Evolutionary conservation across 257 asterid species (phyloP).

Genomic region (Solanum chiquidenum): DNA sequence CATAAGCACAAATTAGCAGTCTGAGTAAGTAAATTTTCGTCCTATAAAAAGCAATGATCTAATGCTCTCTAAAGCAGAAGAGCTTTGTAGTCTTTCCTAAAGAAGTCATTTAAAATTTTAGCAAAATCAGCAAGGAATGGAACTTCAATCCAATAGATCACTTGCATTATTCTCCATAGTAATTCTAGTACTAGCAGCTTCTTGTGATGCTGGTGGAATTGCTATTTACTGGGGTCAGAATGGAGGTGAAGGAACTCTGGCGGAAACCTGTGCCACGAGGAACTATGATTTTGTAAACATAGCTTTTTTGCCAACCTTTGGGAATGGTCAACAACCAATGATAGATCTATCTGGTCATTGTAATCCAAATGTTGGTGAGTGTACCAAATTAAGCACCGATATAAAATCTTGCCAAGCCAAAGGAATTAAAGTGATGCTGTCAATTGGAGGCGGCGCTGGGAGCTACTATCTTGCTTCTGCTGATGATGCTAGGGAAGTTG

Average conservation of each 20-base stretch:
- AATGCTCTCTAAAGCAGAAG: not conserved
- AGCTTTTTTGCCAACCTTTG: not conserved
- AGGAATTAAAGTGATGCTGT: not conserved
- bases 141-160: not conserved
- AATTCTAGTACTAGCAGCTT: not conserved
- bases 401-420: not conserved
- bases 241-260: not conserved
- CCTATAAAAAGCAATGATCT: not conserved
- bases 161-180: not conserved
- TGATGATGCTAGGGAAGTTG: slow-evolving; percentile 5
- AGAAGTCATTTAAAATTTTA: not conserved
- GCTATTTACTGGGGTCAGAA: slow-evolving; percentile 5
- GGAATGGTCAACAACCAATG: not conserved
- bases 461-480: not conserved
- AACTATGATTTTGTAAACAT: not conserved
- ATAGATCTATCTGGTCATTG: slow-evolving; percentile 1
- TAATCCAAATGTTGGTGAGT: not conserved
- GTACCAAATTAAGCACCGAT: not conserved
- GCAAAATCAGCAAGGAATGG: not conserved
- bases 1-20: not conserved
- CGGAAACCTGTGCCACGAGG: not conserved
- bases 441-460: not conserved
- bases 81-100: not conserved
- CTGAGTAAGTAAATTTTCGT: not conserved
- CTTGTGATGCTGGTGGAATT: slow-evolving; percentile 3